Conservation (phyloP, 257 asterid species). For the Ajuga chamaepitys region DNA sequence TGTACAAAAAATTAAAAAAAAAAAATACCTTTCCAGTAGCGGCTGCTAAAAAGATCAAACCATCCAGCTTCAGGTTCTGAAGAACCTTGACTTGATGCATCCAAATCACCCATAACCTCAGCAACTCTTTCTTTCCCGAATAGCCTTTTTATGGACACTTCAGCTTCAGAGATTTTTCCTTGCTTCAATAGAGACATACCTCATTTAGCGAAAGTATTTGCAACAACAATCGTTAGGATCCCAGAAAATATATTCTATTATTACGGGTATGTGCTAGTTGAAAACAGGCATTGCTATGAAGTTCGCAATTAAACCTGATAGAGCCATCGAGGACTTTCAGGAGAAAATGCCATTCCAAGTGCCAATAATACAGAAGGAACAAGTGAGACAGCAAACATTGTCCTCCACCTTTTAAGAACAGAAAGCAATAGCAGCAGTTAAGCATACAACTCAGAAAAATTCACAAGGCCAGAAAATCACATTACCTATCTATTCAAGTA, state of each 20-base stretch:
- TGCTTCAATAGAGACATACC: conserved; percentile 42
- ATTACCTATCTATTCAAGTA: neutral
- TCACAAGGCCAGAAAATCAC: neutral
- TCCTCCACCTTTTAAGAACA: conserved; percentile 80
- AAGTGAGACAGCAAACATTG: conserved; percentile 80
- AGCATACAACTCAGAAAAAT: neutral
- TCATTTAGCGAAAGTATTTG: conserved; percentile 16
- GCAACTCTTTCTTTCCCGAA: conserved; percentile 88
- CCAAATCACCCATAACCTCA: conserved; percentile 80
- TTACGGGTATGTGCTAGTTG: neutral
- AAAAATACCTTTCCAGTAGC: conserved; percentile 76
- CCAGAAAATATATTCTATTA: neutral
- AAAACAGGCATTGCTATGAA: neutral
- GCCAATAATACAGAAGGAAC: conserved; percentile 83
- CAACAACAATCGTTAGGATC: neutral
- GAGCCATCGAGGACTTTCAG: conserved; percentile 99
- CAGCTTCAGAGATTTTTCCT: conserved; percentile 73
- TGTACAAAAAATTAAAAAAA: neutral
- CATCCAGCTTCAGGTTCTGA: conserved; percentile 96
- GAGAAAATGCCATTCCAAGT: conserved; percentile 90
- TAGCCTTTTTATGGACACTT: conserved; percentile 59
- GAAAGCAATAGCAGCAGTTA: neutral
- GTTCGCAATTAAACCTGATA: conserved; percentile 46
- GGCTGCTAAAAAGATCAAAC: conserved; percentile 93
- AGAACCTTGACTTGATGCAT: conserved; percentile 69